Conservation (phyloP, 2,329 filamentous ascomycete genomes). For the Aspergillus terreus region DNA sequence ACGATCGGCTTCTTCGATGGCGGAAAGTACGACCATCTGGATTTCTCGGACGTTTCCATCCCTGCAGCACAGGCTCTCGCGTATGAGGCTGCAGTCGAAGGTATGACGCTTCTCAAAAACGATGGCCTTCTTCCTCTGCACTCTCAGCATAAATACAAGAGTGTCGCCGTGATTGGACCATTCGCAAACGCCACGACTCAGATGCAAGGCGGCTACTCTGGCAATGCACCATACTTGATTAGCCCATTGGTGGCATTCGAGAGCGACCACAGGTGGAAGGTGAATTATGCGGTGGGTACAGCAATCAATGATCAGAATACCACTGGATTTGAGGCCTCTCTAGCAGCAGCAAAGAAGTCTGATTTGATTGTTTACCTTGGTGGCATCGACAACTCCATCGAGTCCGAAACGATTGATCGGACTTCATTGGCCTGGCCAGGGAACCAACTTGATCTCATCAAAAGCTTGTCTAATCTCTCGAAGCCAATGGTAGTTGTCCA, state of each 20-base stretch:
- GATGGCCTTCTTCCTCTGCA: conserved; percentile 42
- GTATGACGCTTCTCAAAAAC: conserved; percentile 49
- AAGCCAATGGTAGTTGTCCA: conserved; percentile 35
- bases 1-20: conserved; percentile 50
- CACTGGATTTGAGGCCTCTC: conserved; percentile 21
- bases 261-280: conserved; percentile 34
- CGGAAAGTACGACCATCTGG: conserved; percentile 42
- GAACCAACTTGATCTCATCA: conserved; percentile 31
- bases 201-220: conserved; percentile 57
- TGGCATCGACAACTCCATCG: conserved; percentile 30
- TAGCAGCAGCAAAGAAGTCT: conserved; percentile 23
- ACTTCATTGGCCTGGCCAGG: conserved; percentile 32
- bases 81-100: conserved; percentile 44
- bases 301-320: conserved; percentile 17
- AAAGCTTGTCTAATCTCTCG: conserved; percentile 25
- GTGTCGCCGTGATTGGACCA: conserved; percentile 51
- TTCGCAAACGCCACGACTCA: conserved; percentile 54
- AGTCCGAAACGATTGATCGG: conserved; percentile 33
- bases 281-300: conserved; percentile 38
- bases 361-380: conserved; percentile 30
- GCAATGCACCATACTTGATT: conserved; percentile 36
- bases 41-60: conserved; percentile 53
- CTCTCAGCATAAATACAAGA: conserved; percentile 18
- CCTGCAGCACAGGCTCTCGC: conserved; percentile 51
- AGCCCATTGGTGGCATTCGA: conserved; percentile 45